These are phyloP conservation scores for Cadophora luteo-olivacea DNA, from an alignment of 2,329 filamentous ascomycete species.

Conservation along the genomic window DNA sequence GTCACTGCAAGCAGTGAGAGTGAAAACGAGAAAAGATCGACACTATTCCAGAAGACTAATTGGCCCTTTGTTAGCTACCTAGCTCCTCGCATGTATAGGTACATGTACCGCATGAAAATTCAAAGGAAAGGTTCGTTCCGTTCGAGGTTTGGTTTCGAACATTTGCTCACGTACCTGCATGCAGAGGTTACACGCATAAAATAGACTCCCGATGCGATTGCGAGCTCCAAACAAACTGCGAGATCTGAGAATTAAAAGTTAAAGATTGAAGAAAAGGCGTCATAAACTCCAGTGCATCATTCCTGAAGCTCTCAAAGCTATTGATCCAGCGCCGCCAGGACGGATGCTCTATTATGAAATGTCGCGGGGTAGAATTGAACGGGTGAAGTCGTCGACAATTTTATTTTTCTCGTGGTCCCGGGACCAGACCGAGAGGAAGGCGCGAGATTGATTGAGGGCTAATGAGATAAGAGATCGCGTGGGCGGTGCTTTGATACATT, in stretches of 20 bases:
- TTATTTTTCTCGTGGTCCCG: background rate
- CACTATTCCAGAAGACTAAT: background rate
- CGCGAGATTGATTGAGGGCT: too few species aligned
- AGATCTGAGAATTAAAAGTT: background rate
- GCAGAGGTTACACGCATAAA: background rate
- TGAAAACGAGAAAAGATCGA: background rate
- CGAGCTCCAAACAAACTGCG: background rate
- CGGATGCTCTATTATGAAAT: background rate
- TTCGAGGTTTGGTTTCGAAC: slow-evolving; percentile 8
- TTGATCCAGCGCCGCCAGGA: slow-evolving; percentile 7
- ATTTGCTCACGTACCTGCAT: slow-evolving; percentile 8
- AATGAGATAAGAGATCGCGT: background rate
- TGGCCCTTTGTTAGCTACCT: background rate
- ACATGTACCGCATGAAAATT: background rate
- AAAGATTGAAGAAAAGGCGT: background rate
- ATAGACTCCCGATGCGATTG: background rate
- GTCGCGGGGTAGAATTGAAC: background rate
- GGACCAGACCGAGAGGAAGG: background rate
- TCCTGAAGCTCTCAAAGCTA: background rate
- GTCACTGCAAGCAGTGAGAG: too few species aligned
- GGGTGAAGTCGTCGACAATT: slow-evolving; percentile 1
- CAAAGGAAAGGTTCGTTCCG: background rate
- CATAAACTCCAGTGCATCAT: slow-evolving; percentile 7
- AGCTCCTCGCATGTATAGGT: background rate
- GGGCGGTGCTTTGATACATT: slow-evolving; percentile 3